A percentile compares a stretch with the other conserved stretches of the same genome.
Evolutionary conservation across 495 filamentous ascomycete genomes (phyloP).

Genomic region (Penicillium egyptiacum): DNA sequence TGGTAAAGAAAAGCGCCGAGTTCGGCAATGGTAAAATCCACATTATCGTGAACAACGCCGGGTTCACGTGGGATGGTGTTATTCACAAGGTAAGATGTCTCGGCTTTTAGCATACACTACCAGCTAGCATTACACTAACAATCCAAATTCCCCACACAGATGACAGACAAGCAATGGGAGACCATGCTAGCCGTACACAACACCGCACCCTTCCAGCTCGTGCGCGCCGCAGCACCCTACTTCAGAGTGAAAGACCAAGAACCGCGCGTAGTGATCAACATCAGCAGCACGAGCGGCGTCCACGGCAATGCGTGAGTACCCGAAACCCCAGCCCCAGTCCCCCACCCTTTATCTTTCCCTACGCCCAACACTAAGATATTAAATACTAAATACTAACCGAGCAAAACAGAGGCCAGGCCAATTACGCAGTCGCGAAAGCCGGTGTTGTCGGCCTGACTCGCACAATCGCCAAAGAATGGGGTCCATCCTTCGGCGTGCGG

Average conservation of each 20-base stretch:
- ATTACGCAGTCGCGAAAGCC: constrained; percentile 82
- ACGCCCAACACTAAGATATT: too few relatives aligned
- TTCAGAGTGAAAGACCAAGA: constrained; percentile 84
- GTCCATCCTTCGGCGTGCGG: constrained; percentile 76
- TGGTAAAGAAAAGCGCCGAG: constrained; percentile 71
- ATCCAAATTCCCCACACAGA: constrained; percentile 41
- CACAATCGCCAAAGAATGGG: constrained; percentile 92
- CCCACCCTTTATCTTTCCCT: neutral
- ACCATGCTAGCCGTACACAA: constrained; percentile 79
- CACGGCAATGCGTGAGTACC: constrained; percentile 71
- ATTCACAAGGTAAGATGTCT: constrained; percentile 67
- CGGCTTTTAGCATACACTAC: neutral
- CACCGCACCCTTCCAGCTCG: constrained; percentile 78
- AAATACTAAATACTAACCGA: neutral
- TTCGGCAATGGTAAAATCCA: constrained; percentile 86
- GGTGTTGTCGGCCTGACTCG: constrained; percentile 77
- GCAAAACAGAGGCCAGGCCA: constrained; percentile 64
- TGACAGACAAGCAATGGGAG: constrained; percentile 88
- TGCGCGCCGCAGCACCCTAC: constrained; percentile 76
- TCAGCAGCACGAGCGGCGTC: constrained; percentile 73
- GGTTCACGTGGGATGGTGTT: constrained; percentile 87
- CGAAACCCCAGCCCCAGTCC: neutral
- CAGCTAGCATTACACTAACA: neutral
- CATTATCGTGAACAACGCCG: constrained; percentile 85
- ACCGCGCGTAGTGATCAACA: constrained; percentile 76